Percentiles rank a stretch among this genome's conserved stretches.
Conservation (phyloP, 352 stramenopile genomes). For the Blastocystis sp. region DNA sequence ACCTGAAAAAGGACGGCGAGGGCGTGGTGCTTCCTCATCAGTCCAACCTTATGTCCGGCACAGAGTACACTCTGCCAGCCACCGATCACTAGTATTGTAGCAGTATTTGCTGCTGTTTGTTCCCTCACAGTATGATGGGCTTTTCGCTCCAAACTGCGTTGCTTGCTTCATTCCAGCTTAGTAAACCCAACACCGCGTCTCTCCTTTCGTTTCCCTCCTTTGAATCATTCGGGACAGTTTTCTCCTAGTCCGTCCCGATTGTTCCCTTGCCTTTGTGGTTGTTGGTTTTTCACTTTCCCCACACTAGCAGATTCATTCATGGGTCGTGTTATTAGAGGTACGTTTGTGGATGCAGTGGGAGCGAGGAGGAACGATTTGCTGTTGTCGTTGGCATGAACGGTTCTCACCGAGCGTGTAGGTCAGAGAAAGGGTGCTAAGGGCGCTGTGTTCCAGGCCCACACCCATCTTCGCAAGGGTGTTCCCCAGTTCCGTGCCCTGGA, state of each 20-base stretch:
- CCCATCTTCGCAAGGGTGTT: no score
- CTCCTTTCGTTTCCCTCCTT: not conserved
- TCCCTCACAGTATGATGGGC: not conserved
- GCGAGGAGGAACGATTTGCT: not conserved
- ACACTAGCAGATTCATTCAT: constrained; percentile 56
- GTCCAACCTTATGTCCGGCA: not conserved
- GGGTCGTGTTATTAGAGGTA: constrained; percentile 70
- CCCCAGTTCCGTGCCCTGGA: no score
- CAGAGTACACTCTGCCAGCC: not conserved
- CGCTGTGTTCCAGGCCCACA: no score
- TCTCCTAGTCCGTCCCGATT: not conserved
- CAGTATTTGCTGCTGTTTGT: constrained; percentile 18
- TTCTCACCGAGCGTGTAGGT: constrained; percentile 70
- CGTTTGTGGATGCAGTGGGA: not conserved
- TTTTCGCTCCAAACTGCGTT: not conserved
- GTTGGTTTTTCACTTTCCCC: constrained; percentile 50
- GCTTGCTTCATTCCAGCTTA: not conserved
- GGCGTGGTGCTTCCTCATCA: constrained; percentile 46
- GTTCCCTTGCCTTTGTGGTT: constrained; percentile 1
- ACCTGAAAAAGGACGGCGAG: constrained; percentile 25
- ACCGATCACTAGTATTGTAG: not conserved
- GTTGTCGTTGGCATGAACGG: constrained; percentile 74
- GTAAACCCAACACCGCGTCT: not conserved
- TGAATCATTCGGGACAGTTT: constrained; percentile 10
- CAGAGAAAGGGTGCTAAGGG: no score